A percentile compares a stretch with the other conserved stretches of the same genome.
Evolutionary conservation across 495 filamentous ascomycete species (phyloP).

Genomic region (Cercophora newfieldiana): DNA sequence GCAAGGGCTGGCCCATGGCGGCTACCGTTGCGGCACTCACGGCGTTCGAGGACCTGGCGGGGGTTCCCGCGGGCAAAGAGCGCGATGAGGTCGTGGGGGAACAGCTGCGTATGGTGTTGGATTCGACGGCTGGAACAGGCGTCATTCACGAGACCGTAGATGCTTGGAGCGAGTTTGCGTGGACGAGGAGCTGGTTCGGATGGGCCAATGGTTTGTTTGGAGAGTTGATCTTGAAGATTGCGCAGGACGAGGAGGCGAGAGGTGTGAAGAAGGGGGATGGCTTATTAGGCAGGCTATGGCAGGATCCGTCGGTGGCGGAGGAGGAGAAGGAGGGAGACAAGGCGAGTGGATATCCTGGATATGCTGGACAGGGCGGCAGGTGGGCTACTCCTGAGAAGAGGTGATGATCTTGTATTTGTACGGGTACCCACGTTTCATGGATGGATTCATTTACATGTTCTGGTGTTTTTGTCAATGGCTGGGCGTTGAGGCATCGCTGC

Average conservation of each 20-base stretch:
- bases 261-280: slow-evolving; percentile 23
- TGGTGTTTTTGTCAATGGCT: background rate
- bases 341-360: background rate
- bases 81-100: slow-evolving; percentile 27
- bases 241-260: slow-evolving; percentile 31
- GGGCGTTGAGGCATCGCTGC: background rate
- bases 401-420: background rate
- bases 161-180: slow-evolving; percentile 51
- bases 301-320: slow-evolving; percentile 13
- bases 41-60: slow-evolving; percentile 46
- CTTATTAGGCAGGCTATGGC: slow-evolving; percentile 33
- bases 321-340: background rate
- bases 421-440: background rate
- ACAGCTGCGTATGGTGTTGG: slow-evolving; percentile 44
- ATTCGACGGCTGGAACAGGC: slow-evolving; percentile 56
- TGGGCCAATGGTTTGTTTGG: slow-evolving; percentile 72
- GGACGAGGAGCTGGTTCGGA: slow-evolving; percentile 67
- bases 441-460: background rate
- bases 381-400: background rate
- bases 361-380: background rate
- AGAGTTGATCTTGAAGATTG: slow-evolving; percentile 55
- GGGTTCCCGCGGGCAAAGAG: slow-evolving; percentile 39
- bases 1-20: slow-evolving; percentile 62
- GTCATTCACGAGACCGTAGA: slow-evolving; percentile 64
- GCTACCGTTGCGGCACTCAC: slow-evolving; percentile 51